Conservation (phyloP, 1,284 basidiomycete species). For the Malassezia sp. region DNA sequence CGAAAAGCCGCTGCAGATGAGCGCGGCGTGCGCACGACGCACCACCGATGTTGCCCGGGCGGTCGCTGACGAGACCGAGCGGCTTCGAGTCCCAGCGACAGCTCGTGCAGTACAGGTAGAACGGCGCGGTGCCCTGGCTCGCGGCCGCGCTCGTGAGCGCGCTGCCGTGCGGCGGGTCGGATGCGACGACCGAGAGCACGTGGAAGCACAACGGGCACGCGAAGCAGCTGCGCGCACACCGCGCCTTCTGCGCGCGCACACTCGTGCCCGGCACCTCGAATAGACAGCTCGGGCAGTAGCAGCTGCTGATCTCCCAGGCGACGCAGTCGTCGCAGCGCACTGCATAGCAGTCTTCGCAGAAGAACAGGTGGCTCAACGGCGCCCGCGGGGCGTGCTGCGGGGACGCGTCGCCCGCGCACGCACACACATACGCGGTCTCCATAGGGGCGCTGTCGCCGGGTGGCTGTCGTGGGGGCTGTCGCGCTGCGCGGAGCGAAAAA, state of each 20-base stretch:
- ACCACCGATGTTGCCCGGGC: slow-evolving; percentile 72
- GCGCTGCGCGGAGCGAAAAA: no score
- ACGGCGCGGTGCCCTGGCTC: slow-evolving; percentile 65
- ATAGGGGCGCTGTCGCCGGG: no score
- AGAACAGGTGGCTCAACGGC: slow-evolving; percentile 72
- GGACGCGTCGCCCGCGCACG: slow-evolving; percentile 3
- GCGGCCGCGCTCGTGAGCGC: slow-evolving; percentile 36
- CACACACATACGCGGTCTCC: not conserved
- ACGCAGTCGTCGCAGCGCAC: slow-evolving; percentile 86
- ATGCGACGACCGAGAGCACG: slow-evolving; percentile 72
- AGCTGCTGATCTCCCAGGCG: slow-evolving; percentile 79
- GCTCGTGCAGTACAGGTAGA: slow-evolving; percentile 76
- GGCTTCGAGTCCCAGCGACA: slow-evolving; percentile 91
- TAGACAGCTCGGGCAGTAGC: slow-evolving; percentile 96
- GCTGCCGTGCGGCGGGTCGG: slow-evolving; percentile 55
- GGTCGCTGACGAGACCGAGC: slow-evolving; percentile 83
- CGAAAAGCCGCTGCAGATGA: slow-evolving; percentile 6
- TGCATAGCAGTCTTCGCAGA: slow-evolving; percentile 96
- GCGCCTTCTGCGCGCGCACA: slow-evolving; percentile 86
- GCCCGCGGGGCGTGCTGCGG: not conserved
- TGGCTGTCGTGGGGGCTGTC: no score
- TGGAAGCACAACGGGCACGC: slow-evolving; percentile 83
- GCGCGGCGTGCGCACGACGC: no score
- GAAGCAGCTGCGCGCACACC: slow-evolving; percentile 96
- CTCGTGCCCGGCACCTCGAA: slow-evolving; percentile 96